These are phyloP conservation scores for Theobroma grandiflorum DNA, from an alignment of 441 rosid genomes.

Conservation along the genomic window DNA sequence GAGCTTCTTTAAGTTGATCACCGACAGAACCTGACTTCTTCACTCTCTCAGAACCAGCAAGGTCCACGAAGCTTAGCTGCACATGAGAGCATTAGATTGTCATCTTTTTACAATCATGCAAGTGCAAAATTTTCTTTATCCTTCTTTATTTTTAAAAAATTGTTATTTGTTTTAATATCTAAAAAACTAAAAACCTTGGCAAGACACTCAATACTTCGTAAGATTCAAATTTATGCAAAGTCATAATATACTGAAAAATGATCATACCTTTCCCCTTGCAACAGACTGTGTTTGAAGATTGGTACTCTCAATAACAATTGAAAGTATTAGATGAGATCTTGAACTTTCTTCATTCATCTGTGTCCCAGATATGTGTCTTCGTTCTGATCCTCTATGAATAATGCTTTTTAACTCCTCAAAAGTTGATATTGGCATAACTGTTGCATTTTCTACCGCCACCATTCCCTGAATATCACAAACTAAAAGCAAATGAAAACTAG, in stretches of 20 bases:
- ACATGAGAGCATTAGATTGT: slow-evolving; percentile 22
- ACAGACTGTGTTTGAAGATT: slow-evolving; percentile 92
- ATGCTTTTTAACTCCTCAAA: slow-evolving; percentile 75
- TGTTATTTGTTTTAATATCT: neutral
- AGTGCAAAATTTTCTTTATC: neutral
- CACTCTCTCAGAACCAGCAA: slow-evolving; percentile 97
- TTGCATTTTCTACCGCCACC: slow-evolving; percentile 90
- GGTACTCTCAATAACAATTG: slow-evolving; percentile 87
- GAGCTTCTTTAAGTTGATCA: slow-evolving; percentile 90
- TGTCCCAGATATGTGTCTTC: slow-evolving; percentile 86
- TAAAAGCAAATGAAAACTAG: slow-evolving; percentile 6
- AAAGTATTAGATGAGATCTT: slow-evolving; percentile 92
- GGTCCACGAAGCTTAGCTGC: slow-evolving; percentile 96
- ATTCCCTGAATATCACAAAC: slow-evolving; percentile 69
- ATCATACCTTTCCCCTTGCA: slow-evolving; percentile 86
- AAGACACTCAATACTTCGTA: neutral
- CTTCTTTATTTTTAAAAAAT: neutral
- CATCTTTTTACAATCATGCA: neutral
- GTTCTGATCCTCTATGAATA: slow-evolving; percentile 85
- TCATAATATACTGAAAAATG: neutral
- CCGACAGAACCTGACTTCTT: slow-evolving; percentile 94
- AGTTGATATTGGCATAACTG: slow-evolving; percentile 72
- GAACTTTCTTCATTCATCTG: slow-evolving; percentile 98
- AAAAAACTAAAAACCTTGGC: neutral
- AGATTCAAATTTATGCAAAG: slow-evolving; percentile 3